Evolutionary conservation across 805 yeast species (phyloP), one percentile per base, ranked within the genome.

Genomic region (Candida mattraensis): DNA sequence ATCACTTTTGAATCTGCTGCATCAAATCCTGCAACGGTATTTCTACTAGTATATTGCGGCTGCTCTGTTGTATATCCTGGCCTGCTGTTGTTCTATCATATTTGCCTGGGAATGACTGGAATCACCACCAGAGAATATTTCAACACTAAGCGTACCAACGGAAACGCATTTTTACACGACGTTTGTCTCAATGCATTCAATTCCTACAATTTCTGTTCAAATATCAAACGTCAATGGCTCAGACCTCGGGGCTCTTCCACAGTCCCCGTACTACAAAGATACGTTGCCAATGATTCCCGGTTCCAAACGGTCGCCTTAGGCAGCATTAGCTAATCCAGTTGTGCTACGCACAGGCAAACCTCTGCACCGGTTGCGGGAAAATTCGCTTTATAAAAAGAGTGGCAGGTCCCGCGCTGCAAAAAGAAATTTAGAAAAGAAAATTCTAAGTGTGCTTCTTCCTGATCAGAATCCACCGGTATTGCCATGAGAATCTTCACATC

Each of bases 401-500:
- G 12, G 6, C 26, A 23, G n/a, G n/a, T n/a, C n/a, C n/a, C n/a
- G n/a, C n/a, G 23, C 23, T 20, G 23, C 23, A 20, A 20, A 11
- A n/a, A n/a, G n/a, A n/a, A n/a, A n/a, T n/a, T n/a, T n/a, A n/a
- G n/a, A n/a, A n/a, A n/a, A n/a, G n/a, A n/a, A n/a, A n/a, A n/a
- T n/a, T n/a, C n/a, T n/a, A n/a, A n/a, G n/a, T n/a, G n/a, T n/a
- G n/a, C n/a, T n/a, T n/a, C n/a, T n/a, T n/a, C n/a, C n/a, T n/a
- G n/a, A n/a, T n/a, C n/a, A n/a, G n/a, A n/a, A n/a, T n/a, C n/a
- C n/a, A n/a, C n/a, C n/a, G n/a, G n/a, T n/a, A 21, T 8, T 6
- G 12, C n/a, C 26, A 91, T 91, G 99, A 87, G 83, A 60, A 68
- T 91, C 30, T 89, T 87, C 57, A 77, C 76, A 26, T 74, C 84